Evolutionary conservation across 257 asterid genomes (phyloP).

Genomic region (Nicotiana tabacum): DNA sequence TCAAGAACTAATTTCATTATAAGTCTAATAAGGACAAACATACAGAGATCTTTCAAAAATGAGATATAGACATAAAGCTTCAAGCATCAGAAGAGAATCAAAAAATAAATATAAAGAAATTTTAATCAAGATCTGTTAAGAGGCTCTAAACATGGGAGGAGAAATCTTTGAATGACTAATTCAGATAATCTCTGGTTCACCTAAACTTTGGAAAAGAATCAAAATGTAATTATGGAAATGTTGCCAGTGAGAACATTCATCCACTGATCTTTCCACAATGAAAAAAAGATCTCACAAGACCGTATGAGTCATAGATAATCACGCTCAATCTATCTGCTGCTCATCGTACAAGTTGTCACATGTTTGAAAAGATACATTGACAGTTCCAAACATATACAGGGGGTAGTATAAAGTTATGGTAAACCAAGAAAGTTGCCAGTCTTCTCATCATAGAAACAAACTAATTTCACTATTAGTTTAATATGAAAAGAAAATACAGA

Average conservation of each 20-base stretch:
- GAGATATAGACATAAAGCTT: too few relatives aligned
- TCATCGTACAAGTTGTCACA: neutral
- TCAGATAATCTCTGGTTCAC: neutral
- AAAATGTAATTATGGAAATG: neutral
- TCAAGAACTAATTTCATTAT: too few relatives aligned
- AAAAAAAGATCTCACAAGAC: neutral
- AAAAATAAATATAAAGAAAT: neutral
- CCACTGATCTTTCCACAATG: neutral
- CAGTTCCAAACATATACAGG: neutral
- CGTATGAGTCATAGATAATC: neutral
- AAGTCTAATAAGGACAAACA: too few relatives aligned
- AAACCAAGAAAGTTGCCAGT: neutral
- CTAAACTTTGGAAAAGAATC: neutral
- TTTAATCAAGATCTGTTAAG: neutral
- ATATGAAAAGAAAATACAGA: too few relatives aligned
- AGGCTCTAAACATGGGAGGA: neutral
- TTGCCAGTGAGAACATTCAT: neutral
- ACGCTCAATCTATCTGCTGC: neutral
- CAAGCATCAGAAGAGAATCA: too few relatives aligned
- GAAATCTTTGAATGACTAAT: neutral
- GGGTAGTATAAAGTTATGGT: neutral
- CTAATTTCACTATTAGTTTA: too few relatives aligned
- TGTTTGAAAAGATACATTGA: neutral
- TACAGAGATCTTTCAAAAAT: too few relatives aligned
- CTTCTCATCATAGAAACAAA: neutral